Percentiles rank a stretch among this genome's conserved stretches.
These are phyloP conservation scores for Diplodia scrobiculata DNA, from an alignment of 2,329 filamentous ascomycete genomes.

Conservation along the genomic window DNA sequence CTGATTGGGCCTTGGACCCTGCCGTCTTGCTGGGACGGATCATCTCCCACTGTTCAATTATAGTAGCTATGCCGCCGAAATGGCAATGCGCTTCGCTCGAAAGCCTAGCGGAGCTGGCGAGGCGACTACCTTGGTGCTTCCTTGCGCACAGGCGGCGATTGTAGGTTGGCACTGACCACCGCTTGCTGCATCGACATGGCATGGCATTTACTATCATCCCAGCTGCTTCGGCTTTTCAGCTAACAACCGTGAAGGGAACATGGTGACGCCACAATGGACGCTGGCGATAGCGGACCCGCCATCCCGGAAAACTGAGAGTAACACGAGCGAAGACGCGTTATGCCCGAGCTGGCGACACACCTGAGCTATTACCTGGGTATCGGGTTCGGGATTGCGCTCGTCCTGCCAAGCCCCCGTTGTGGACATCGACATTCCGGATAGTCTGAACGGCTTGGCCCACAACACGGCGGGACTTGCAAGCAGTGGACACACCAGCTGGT, in stretches of 20 bases:
- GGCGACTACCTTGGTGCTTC: background rate
- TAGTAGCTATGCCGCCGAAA: background rate
- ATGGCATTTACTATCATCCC: background rate
- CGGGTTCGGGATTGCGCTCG: background rate
- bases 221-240: background rate
- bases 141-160: background rate
- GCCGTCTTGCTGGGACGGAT: background rate
- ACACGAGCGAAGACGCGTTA: background rate
- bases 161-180: slow-evolving; percentile 18
- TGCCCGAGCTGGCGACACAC: background rate
- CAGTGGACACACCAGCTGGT: background rate
- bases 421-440: background rate
- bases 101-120: background rate
- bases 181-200: slow-evolving; percentile 21
- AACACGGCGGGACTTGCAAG: background rate
- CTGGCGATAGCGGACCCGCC: background rate
- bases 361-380: background rate
- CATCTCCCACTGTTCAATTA: background rate
- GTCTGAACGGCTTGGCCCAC: background rate
- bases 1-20: background rate
- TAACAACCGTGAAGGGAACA: background rate
- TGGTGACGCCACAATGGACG: background rate
- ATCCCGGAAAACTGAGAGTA: background rate
- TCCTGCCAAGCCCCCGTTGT: background rate
- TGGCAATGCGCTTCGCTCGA: slow-evolving; percentile 16